Evolutionary conservation across 805 yeast species (phyloP).

Genomic region (Candida takata): DNA sequence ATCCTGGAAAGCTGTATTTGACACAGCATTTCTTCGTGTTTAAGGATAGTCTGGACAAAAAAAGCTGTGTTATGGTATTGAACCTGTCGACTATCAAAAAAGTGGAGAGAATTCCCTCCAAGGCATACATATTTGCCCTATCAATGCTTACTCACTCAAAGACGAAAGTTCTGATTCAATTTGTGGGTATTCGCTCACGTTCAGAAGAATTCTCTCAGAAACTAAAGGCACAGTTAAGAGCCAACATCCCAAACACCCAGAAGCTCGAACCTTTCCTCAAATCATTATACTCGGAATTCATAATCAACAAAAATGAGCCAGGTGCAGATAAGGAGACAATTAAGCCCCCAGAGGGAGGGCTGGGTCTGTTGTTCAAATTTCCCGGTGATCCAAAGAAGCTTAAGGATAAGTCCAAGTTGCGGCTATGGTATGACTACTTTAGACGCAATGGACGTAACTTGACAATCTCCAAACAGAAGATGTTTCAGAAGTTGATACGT

Average conservation of each 20-base stretch:
- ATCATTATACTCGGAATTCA: conserved; percentile 81
- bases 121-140: conserved; percentile 71
- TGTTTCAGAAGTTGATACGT: conserved; percentile 75
- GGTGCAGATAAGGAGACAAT: conserved; percentile 30
- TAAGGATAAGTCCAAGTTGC: conserved; percentile 78
- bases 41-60: conserved; percentile 59
- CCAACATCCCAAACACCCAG: conserved; percentile 56
- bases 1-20: conserved; percentile 62
- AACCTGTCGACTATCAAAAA: conserved; percentile 75
- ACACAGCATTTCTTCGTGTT: conserved; percentile 75
- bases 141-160: conserved; percentile 64
- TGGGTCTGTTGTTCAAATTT: conserved; percentile 76
- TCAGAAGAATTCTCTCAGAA: conserved; percentile 74
- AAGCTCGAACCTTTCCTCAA: conserved; percentile 57
- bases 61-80: conserved; percentile 59
- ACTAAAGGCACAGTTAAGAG: conserved; percentile 53
- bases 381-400: conserved; percentile 82
- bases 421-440: conserved; percentile 91
- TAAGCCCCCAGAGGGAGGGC: conserved; percentile 69
- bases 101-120: conserved; percentile 78
- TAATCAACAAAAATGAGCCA: conserved; percentile 44
- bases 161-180: conserved; percentile 54
- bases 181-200: conserved; percentile 71
- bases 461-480: conserved; percentile 63
- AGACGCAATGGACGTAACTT: conserved; percentile 79